Evolutionary conservation across 202 grass and related monocot genomes (phyloP).

Genomic region (Brachypodium distachyon): DNA sequence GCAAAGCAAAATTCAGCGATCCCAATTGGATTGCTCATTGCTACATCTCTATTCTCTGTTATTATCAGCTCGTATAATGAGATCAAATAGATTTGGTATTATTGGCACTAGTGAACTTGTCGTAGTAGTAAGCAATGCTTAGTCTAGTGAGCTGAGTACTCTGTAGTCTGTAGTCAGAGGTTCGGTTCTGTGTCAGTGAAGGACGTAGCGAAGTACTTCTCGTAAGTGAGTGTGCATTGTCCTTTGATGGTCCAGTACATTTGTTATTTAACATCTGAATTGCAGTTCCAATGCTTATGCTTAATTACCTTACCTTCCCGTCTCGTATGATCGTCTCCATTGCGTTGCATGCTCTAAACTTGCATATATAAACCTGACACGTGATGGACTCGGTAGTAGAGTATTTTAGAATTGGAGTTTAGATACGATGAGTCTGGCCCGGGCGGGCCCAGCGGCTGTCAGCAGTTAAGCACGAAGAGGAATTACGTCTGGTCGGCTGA

Average conservation of each 20-base stretch:
- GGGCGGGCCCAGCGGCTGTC: neutral
- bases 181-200: neutral
- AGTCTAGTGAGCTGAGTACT: neutral
- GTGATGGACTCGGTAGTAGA: too few species aligned
- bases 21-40: neutral
- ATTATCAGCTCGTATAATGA: neutral
- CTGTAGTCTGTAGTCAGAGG: neutral
- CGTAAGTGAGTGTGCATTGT: neutral
- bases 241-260: neutral
- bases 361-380: too few species aligned
- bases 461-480: neutral
- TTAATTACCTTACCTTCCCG: too few species aligned
- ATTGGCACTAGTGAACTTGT: neutral
- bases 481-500: neutral
- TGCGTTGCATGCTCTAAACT: too few species aligned
- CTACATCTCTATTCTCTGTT: too few species aligned
- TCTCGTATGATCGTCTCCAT: too few species aligned
- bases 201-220: conserved; percentile 1
- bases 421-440: neutral
- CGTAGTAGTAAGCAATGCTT: neutral
- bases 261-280: too few species aligned
- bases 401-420: too few species aligned
- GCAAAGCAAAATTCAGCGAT: neutral
- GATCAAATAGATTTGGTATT: conserved; percentile 8
- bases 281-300: too few species aligned